These are phyloP conservation scores for Wickerhamomyces hampshirensis DNA, from an alignment of 805 yeast genomes.

Conservation along the genomic window DNA sequence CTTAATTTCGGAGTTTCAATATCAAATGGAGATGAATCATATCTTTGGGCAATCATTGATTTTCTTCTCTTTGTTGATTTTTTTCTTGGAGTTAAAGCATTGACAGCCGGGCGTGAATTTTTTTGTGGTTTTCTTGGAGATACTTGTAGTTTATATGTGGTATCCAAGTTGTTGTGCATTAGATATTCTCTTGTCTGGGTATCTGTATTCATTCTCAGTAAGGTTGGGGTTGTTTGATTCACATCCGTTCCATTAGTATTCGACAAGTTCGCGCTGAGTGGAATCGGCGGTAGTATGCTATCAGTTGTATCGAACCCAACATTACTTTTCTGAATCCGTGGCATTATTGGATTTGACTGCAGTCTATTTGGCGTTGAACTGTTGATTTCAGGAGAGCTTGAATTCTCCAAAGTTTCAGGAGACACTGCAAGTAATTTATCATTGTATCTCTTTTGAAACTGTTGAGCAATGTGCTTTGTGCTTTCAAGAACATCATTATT, in stretches of 20 bases:
- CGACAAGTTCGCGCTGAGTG: slow-evolving; percentile 19
- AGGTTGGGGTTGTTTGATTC: slow-evolving; percentile 24
- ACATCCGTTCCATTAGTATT: slow-evolving; percentile 24
- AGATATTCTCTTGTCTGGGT: slow-evolving; percentile 16
- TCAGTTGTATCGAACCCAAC: slow-evolving; percentile 25
- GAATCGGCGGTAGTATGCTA: slow-evolving; percentile 23
- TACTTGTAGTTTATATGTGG: slow-evolving; percentile 20
- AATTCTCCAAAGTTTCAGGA: background rate
- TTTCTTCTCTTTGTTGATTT: slow-evolving; percentile 20
- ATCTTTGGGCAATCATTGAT: slow-evolving; percentile 21
- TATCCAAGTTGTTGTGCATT: slow-evolving; percentile 21
- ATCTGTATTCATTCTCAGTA: slow-evolving; percentile 11
- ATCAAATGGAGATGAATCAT: slow-evolving; percentile 27
- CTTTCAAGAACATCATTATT: slow-evolving; percentile 18
- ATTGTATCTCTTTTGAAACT: slow-evolving; percentile 15
- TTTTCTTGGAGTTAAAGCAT: slow-evolving; percentile 20
- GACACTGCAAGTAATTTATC: slow-evolving; percentile 6
- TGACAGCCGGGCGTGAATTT: slow-evolving; percentile 13
- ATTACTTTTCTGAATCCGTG: slow-evolving; percentile 11
- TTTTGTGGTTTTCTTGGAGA: slow-evolving; percentile 22
- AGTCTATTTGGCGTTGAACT: slow-evolving; percentile 2
- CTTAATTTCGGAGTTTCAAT: slow-evolving; percentile 23
- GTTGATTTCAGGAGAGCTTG: too few species aligned
- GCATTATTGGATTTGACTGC: slow-evolving; percentile 25
- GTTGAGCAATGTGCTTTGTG: slow-evolving; percentile 18